Base-by-base conservation (phyloP, 257 asterid species). In the Primulina tabacum region DNA sequence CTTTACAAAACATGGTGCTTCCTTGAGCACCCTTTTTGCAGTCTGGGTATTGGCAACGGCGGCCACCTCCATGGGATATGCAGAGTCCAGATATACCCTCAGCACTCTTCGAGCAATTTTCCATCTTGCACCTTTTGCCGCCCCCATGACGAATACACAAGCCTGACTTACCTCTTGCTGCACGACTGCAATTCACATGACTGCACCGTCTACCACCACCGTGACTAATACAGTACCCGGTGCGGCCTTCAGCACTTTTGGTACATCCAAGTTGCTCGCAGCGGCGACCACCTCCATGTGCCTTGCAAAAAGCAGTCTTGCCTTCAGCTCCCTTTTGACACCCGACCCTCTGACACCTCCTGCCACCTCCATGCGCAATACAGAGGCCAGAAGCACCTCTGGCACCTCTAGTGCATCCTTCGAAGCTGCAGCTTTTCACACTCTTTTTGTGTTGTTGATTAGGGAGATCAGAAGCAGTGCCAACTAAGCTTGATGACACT, bases 301-400 rank as follows among this genome's bases (percentile, higher is more conserved):
- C 83, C 82, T 87, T 84, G 67, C 88, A 87, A 64, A 84, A 84
- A 4, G 82, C 82, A 0, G 89, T 88, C 65, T 17, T 84, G 52
- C 95, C 92, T 70, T 85, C 89, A 26, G 91, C 95, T 52, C 88
- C 95, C 80, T 85, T 88, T 12, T 67, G 88, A 28, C 91, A 85
- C 37, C 88, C 89, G 11, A 73, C 78, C 73, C 73, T 84, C 68
- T 79, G 88, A 40, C 90, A 85, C 82, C 95, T 85, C 65, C 85
- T 68, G 59, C 95, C 92, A 37, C 95, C 95, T 32, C 92, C 89
- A 58, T 88, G 89, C 68, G 86, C 79, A 50, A 85, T 88, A 66
- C 91, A 88, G 66, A 82, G 87, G 37, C 95, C 91, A 62, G 92
- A 76, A 62, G 89, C 88, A 76, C 91, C 92, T 74, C 91, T 80